Percentiles rank a stretch among this genome's conserved stretches.
Evolutionary conservation across 2,329 filamentous ascomycete genomes (phyloP).

Genomic region (Alternaria longipes): DNA sequence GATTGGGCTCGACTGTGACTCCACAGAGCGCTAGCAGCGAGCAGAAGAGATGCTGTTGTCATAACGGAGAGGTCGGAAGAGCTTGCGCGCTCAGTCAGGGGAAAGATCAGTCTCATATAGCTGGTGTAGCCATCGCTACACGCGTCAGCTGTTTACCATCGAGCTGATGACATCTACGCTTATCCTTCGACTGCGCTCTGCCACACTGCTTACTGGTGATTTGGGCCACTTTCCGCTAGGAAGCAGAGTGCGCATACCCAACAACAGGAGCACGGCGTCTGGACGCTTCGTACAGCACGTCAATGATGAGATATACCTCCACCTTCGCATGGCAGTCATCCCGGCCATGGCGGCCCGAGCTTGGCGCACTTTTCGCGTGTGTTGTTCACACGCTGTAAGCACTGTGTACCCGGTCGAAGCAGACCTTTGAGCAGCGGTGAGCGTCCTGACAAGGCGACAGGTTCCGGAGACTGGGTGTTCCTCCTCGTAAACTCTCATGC

Average conservation of each 20-base stretch:
- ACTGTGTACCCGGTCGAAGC: too few species aligned
- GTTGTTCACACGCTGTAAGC: not conserved
- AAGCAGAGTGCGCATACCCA: not conserved
- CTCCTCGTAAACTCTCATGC: too few species aligned
- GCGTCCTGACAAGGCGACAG: too few species aligned
- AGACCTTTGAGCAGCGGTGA: not conserved
- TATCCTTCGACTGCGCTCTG: not conserved
- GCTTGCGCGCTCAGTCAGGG: not conserved
- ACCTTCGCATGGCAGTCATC: not conserved
- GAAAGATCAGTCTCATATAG: slow-evolving; percentile 1
- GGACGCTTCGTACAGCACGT: not conserved
- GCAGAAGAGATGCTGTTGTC: not conserved
- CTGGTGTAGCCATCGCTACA: not conserved
- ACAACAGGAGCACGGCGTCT: too few species aligned
- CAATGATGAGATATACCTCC: not conserved
- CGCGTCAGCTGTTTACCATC: not conserved
- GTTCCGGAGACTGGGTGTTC: too few species aligned
- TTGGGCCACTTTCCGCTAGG: not conserved
- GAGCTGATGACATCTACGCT: not conserved
- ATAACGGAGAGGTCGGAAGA: not conserved
- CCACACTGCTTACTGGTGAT: not conserved
- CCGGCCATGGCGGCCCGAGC: not conserved
- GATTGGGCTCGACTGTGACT: slow-evolving; percentile 6
- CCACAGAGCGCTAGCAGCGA: too few species aligned
- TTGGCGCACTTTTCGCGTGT: not conserved